Evolutionary conservation across 192 early-diverging fungal genomes (phyloP).

Genomic region (Entophlyctis luteolus): DNA sequence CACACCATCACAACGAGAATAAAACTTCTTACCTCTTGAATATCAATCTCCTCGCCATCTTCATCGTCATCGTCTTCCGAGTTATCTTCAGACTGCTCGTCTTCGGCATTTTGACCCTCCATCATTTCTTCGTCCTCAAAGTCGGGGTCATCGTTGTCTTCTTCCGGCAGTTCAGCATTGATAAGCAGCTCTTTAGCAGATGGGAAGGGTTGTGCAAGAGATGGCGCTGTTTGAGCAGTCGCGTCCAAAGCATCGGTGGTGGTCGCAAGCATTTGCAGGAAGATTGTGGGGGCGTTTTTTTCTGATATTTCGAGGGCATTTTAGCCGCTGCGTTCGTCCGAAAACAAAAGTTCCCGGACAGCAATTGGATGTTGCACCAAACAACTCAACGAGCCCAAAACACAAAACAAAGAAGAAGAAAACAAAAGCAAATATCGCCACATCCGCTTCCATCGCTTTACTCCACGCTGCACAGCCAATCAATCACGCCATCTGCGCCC

Average conservation of each 20-base stretch:
- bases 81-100: background rate
- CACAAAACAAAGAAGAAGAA: background rate
- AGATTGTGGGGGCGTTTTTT: background rate
- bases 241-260: background rate
- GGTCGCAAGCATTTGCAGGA: conserved; percentile 7
- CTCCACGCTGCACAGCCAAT: background rate
- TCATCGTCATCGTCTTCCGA: background rate
- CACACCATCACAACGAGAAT: no score
- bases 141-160: conserved; percentile 15
- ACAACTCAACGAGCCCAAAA: background rate
- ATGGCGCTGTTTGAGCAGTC: no score
- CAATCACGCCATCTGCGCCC: conserved; percentile 31
- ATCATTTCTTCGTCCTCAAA: background rate
- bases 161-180: conserved; percentile 11
- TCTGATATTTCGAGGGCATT: no score
- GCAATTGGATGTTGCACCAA: no score
- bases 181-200: background rate
- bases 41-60: conserved; percentile 6
- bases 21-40: no score
- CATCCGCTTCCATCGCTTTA: background rate
- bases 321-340: no score
- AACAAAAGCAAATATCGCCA: background rate
- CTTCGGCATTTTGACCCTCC: background rate
- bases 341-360: no score
- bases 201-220: background rate